Percentiles rank a stretch among this genome's conserved stretches.
phyloP scores from a whole-genome alignment of 2,329 filamentous ascomycete genomes.

The Xylariaceae sp. region DNA sequence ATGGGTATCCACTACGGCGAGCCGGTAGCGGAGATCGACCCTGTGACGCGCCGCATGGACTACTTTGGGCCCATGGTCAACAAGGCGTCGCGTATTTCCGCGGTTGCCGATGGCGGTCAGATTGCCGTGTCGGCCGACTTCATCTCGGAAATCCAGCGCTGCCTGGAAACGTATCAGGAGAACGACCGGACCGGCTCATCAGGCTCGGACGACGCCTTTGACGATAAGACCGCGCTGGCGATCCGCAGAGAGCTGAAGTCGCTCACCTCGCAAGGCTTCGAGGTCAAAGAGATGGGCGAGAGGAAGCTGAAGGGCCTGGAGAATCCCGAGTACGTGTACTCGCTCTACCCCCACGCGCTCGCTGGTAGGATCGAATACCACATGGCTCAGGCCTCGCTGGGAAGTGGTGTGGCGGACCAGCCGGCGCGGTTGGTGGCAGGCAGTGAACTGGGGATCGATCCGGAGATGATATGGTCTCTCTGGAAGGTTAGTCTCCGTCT shows the following conservation, averaged over 20 bases:
- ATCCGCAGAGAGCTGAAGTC: conserved; percentile 85
- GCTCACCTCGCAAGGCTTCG: conserved; percentile 85
- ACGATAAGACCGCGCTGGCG: conserved; percentile 69
- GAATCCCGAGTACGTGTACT: conserved; percentile 92
- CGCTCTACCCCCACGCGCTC: conserved; percentile 87
- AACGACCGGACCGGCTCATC: conserved; percentile 64
- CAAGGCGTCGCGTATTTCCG: conserved; percentile 87
- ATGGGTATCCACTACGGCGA: conserved; percentile 98
- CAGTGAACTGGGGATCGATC: conserved; percentile 68
- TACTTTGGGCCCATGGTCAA: conserved; percentile 99
- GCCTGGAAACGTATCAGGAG: conserved; percentile 83
- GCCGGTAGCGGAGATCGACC: conserved; percentile 91
- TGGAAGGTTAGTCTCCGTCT: conserved; percentile 86
- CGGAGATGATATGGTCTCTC: conserved; percentile 79
- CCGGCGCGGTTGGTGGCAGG: conserved; percentile 58
- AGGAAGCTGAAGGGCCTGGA: conserved; percentile 94
- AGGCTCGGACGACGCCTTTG: conserved; percentile 67
- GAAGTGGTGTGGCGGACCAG: conserved; percentile 41
- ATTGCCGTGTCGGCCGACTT: conserved; percentile 97
- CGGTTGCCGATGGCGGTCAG: conserved; percentile 91
- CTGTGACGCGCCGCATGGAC: conserved; percentile 96
- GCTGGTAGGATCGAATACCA: conserved; percentile 74
- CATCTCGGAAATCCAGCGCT: conserved; percentile 90
- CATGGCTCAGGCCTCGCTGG: conserved; percentile 35
- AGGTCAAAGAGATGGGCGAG: conserved; percentile 94